Conservation (phyloP, 2,329 filamentous ascomycete species). For the Stachybotrys chartarum region DNA sequence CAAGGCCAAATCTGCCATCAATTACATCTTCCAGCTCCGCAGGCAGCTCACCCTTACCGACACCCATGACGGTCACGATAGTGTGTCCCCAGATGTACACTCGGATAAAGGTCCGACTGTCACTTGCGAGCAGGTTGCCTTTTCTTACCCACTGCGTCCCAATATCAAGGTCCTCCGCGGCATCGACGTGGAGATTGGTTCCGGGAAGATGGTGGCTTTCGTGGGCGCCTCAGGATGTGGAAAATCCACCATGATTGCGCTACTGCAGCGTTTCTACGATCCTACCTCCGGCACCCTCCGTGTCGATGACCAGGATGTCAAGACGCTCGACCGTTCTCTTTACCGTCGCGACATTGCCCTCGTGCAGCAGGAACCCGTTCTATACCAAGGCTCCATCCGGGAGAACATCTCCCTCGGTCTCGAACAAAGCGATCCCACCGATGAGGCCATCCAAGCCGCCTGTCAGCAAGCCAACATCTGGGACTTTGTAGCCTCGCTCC, state of each 20-base stretch:
- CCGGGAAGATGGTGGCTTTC: constrained; percentile 44
- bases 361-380: constrained; percentile 32
- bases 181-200: constrained; percentile 31
- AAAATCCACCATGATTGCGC: constrained; percentile 52
- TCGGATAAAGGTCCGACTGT: constrained; percentile 25
- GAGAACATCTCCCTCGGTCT: constrained; percentile 49
- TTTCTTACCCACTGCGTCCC: constrained; percentile 46
- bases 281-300: constrained; percentile 21
- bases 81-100: background rate
- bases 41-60: constrained; percentile 21
- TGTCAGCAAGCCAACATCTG: constrained; percentile 48
- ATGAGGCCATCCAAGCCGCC: constrained; percentile 37
- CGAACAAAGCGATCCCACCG: constrained; percentile 18
- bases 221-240: constrained; percentile 53
- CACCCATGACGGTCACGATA: constrained; percentile 12
- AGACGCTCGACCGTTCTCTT: constrained; percentile 16
- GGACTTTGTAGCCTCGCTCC: constrained; percentile 47
- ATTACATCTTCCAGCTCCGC: constrained; percentile 39
- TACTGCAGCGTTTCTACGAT: constrained; percentile 39
- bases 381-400: constrained; percentile 44
- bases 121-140: constrained; percentile 44
- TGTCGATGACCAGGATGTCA: constrained; percentile 21
- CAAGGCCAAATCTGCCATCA: constrained; percentile 38
- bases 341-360: constrained; percentile 29
- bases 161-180: constrained; percentile 27